Evolutionary conservation across 2,329 filamentous ascomycete species (phyloP).

Genomic region (Onygenales sp.): DNA sequence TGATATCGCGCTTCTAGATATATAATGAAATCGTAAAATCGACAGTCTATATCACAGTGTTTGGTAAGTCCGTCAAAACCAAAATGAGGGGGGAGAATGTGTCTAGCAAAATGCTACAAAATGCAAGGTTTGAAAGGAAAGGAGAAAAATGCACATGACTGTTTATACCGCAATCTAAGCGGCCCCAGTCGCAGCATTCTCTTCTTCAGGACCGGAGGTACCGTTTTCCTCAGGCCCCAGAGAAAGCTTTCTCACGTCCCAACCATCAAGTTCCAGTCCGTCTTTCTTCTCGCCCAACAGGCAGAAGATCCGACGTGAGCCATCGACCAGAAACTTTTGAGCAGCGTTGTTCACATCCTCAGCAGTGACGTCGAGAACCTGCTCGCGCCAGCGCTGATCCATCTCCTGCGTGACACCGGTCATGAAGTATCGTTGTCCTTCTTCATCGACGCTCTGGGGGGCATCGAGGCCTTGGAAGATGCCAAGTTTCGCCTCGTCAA

Average conservation of each 20-base stretch:
- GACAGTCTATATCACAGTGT: neutral
- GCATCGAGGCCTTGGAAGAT: conserved; percentile 91
- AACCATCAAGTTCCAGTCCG: conserved; percentile 59
- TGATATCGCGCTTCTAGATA: neutral
- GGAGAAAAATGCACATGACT: neutral
- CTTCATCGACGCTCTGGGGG: conserved; percentile 73
- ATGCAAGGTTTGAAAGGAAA: neutral
- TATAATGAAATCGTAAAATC: neutral
- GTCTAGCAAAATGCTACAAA: neutral
- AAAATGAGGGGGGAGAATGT: neutral
- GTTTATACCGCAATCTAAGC: conserved; percentile 12
- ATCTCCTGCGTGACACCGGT: conserved; percentile 80
- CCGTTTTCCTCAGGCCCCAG: conserved; percentile 34
- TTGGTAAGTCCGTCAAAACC: neutral
- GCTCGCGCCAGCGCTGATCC: conserved; percentile 74
- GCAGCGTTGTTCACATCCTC: conserved; percentile 73
- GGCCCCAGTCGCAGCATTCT: conserved; percentile 15
- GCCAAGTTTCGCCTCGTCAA: conserved; percentile 92
- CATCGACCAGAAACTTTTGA: conserved; percentile 68
- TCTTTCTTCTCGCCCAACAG: conserved; percentile 77
- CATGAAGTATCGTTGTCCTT: conserved; percentile 79
- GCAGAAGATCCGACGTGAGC: conserved; percentile 51
- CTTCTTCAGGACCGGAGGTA: neutral
- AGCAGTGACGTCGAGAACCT: conserved; percentile 74
- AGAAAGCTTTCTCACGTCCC: conserved; percentile 66